These are phyloP conservation scores for Pseudoperonospora humuli DNA, from an alignment of 352 stramenopile species.

Conservation along the genomic window DNA sequence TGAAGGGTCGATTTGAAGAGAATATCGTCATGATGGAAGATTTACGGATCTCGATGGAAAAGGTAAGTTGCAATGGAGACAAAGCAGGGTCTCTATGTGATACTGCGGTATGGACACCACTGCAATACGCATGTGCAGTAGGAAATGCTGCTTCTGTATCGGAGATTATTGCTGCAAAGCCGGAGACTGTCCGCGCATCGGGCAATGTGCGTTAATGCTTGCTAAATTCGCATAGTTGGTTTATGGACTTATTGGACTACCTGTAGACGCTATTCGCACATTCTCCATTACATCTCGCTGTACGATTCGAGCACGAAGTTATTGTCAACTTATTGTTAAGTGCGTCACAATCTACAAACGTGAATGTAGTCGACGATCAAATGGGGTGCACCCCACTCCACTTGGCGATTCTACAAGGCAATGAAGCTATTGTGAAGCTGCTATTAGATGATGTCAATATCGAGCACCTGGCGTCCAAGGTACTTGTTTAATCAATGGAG, in stretches of 20 bases:
- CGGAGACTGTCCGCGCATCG: conserved; percentile 11
- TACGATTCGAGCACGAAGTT: conserved; percentile 42
- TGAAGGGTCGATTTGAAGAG: no score
- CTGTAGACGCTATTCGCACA: conserved; percentile 63
- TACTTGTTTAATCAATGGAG: no score
- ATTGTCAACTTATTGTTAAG: conserved; percentile 47
- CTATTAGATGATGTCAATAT: conserved; percentile 37
- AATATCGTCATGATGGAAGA: conserved; percentile 20
- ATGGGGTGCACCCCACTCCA: conserved; percentile 36
- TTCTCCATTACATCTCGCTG: conserved; percentile 59
- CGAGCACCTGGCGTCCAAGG: no score
- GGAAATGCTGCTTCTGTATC: conserved; percentile 40
- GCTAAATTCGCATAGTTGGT: no score
- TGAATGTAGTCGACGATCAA: conserved; percentile 26
- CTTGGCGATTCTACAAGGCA: conserved; percentile 49
- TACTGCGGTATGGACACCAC: conserved; percentile 27
- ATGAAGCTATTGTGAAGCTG: conserved; percentile 36
- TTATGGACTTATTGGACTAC: no score
- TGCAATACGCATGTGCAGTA: conserved; percentile 71
- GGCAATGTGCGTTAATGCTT: conserved; percentile 14
- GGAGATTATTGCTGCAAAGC: conserved; percentile 24
- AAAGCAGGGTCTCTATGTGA: conserved; percentile 55
- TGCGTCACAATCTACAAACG: conserved; percentile 23
- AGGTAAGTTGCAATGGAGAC: conserved; percentile 16
- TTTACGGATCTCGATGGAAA: conserved; percentile 29